These are phyloP conservation scores for Triticum turgidum DNA, from an alignment of 176 grass and related monocot species.

Conservation along the genomic window DNA sequence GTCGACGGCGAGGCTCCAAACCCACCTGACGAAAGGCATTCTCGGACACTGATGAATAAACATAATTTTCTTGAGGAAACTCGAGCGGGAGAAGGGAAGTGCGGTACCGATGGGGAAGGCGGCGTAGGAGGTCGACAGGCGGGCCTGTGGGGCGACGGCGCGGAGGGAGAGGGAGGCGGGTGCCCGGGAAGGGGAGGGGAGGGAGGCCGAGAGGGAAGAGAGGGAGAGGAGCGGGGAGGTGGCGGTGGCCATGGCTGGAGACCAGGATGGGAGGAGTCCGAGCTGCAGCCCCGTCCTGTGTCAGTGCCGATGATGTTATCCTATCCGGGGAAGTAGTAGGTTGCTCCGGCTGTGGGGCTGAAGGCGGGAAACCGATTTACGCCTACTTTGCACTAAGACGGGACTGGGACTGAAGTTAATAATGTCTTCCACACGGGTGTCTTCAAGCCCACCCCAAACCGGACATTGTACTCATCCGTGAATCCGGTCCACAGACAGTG, in stretches of 20 bases:
- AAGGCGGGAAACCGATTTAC: neutral
- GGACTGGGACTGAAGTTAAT: neutral
- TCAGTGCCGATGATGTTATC: slow-evolving; percentile 13
- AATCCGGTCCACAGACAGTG: too few species aligned
- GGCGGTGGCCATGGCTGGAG: slow-evolving; percentile 37
- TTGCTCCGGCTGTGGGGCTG: neutral
- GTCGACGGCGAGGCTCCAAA: neutral
- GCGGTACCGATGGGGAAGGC: slow-evolving; percentile 30
- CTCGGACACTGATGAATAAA: neutral
- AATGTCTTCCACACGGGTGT: too few species aligned
- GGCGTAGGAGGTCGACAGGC: slow-evolving; percentile 30
- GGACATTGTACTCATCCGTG: too few species aligned
- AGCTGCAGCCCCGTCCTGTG: neutral
- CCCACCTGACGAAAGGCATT: slow-evolving; percentile 15
- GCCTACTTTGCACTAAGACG: neutral
- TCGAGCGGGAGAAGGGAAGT: neutral
- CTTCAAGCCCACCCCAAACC: too few species aligned
- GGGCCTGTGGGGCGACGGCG: neutral
- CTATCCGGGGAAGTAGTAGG: slow-evolving; percentile 24
- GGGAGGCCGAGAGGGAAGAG: slow-evolving; percentile 39
- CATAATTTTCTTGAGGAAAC: neutral
- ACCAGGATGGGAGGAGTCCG: neutral
- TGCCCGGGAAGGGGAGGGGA: slow-evolving; percentile 11
- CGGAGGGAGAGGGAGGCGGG: slow-evolving; percentile 34
- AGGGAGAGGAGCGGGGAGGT: slow-evolving; percentile 45